Base-by-base conservation (phyloP, 2,329 filamentous ascomycete species). In the Sarocladium strictum region DNA sequence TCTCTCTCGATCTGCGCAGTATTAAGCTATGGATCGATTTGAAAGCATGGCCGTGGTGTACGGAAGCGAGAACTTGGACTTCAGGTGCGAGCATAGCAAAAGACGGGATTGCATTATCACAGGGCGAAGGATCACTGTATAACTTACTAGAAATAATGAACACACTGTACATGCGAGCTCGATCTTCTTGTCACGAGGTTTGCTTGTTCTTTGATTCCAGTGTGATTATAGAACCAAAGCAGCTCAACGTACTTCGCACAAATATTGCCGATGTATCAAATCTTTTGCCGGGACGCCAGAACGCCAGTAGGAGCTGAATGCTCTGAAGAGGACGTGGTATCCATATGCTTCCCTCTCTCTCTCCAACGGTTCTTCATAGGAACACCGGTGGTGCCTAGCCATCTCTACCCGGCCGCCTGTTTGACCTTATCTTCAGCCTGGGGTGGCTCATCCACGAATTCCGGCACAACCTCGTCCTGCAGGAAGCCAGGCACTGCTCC, bases 371-470 rank as follows among this genome's bases (percentile, higher is more conserved):
- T 5, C 35, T 5, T 17, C 35, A 5, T 15, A 5, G 35, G 15
- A 38, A 32, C 6, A 40, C 17, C n/a, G n/a, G n/a, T n/a, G n/a
- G n/a, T n/a, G n/a, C n/a, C n/a, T n/a, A n/a, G n/a, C n/a, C n/a
- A n/a, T n/a, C n/a, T n/a, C 53, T 66, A 84, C 26, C 80, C 77
- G 53, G 81, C 91, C 45, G 83, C 89, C 70, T 96, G 90, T 76
- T 93, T 94, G 50, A 95, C 81, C 75, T 94, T 92, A 60, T 78
- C 80, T 14, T 77, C 76, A 47, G 81, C 75, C 71, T 86, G 80
- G 2, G 92, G 92, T 17, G 90, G 84, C 75, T 97, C 92, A 70
- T 99, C 94, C 57, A 99, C 88, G 69, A 99, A 97, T 53, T 91
- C 85, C 19, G 90, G 90, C 55, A 83, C 79, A 15, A 90, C 83